Conservation (phyloP, 2,329 filamentous ascomycete species). For the Westerdykella aurantiaca region DNA sequence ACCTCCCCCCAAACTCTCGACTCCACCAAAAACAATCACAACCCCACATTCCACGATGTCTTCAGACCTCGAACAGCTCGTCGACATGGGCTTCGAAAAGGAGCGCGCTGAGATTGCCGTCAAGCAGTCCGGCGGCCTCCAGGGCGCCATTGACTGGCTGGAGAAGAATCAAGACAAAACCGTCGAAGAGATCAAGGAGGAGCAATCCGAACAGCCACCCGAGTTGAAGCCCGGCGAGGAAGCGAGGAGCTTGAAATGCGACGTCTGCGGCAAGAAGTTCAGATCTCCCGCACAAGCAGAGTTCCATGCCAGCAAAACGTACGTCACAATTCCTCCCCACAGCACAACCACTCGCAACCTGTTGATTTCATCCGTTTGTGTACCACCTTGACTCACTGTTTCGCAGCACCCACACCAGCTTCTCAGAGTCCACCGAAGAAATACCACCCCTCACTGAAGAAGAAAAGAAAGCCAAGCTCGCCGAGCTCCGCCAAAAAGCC, state of each 20-base stretch:
- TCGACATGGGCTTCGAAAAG: slow-evolving; percentile 73
- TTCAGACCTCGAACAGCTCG: slow-evolving; percentile 55
- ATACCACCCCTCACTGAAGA: slow-evolving; percentile 86
- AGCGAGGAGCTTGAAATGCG: slow-evolving; percentile 81
- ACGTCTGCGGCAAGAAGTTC: slow-evolving; percentile 91
- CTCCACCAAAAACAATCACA: no score
- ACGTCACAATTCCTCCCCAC: slow-evolving; percentile 21
- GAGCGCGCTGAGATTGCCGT: slow-evolving; percentile 77
- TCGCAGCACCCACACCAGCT: slow-evolving; percentile 73
- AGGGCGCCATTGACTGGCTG: slow-evolving; percentile 89
- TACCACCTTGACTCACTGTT: not conserved
- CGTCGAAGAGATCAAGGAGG: slow-evolving; percentile 67
- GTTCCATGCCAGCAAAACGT: slow-evolving; percentile 86
- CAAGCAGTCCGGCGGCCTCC: slow-evolving; percentile 73
- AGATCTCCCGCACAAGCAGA: slow-evolving; percentile 73
- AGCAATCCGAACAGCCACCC: slow-evolving; percentile 50
- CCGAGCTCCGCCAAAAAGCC: slow-evolving; percentile 66
- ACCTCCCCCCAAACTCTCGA: no score
- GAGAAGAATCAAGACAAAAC: slow-evolving; percentile 85
- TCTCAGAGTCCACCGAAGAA: slow-evolving; percentile 88
- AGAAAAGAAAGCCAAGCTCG: slow-evolving; percentile 75
- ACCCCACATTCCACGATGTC: slow-evolving; percentile 30
- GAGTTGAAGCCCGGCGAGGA: slow-evolving; percentile 64
- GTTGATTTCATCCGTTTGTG: not conserved
- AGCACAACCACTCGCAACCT: no score